phyloP scores from a whole-genome alignment of 2,329 filamentous ascomycete species.

The Calonectria honghensis region DNA sequence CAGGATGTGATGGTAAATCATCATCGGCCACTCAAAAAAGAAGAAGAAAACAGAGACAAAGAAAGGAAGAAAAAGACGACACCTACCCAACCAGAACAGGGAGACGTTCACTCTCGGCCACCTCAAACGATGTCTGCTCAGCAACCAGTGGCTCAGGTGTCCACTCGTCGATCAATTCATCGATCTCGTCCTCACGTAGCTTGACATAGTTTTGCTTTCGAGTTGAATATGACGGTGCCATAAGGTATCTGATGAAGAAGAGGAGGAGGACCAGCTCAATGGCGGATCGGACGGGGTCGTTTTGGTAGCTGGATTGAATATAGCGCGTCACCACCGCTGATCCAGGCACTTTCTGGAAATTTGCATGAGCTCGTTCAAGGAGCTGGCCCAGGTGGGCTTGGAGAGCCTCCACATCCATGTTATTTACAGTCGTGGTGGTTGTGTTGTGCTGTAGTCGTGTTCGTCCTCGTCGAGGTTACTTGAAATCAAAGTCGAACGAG shows the following conservation, averaged over 20 bases:
- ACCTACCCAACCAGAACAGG: conserved; percentile 90
- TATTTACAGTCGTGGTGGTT: not conserved
- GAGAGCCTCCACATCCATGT: conserved; percentile 79
- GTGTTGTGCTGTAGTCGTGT: conserved; percentile 8
- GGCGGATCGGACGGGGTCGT: conserved; percentile 94
- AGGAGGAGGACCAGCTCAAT: conserved; percentile 95
- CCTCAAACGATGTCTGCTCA: conserved; percentile 83
- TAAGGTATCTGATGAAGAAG: conserved; percentile 94
- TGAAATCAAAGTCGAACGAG: not conserved
- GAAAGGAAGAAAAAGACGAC: not conserved
- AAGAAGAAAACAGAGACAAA: not conserved
- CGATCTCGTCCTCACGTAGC: conserved; percentile 93
- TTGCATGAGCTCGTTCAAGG: conserved; percentile 72
- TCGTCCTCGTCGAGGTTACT: not conserved
- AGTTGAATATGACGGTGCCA: conserved; percentile 94
- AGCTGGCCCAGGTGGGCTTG: conserved; percentile 70
- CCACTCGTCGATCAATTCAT: conserved; percentile 98
- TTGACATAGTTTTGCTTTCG: conserved; percentile 92
- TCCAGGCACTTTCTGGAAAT: conserved; percentile 93
- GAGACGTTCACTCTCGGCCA: conserved; percentile 87
- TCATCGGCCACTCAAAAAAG: not conserved
- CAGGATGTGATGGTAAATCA: not conserved
- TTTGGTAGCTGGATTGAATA: conserved; percentile 97
- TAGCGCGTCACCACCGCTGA: conserved; percentile 96
- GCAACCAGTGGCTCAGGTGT: conserved; percentile 92